Percentiles rank a stretch among this genome's conserved stretches.
These are phyloP conservation scores for Cercophora newfieldiana DNA, from an alignment of 495 filamentous ascomycete species.

Conservation along the genomic window DNA sequence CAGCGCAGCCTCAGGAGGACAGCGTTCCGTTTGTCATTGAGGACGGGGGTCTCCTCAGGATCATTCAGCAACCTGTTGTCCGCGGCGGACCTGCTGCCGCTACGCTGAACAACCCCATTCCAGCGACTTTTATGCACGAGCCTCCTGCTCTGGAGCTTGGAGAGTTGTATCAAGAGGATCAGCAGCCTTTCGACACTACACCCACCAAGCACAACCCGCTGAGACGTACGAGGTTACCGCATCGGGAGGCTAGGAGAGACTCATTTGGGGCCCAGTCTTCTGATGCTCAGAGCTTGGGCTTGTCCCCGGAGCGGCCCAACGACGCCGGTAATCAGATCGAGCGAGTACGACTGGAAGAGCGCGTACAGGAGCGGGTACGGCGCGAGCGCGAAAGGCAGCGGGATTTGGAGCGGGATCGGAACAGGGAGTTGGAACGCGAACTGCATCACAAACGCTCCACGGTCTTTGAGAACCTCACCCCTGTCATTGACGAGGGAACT, in stretches of 20 bases:
- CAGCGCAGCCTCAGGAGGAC: constrained; percentile 19
- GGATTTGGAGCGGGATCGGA: constrained; percentile 23
- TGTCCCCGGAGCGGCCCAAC: constrained; percentile 31
- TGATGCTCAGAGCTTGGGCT: constrained; percentile 23
- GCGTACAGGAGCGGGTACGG: constrained; percentile 26
- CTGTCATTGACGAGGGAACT: constrained; percentile 25
- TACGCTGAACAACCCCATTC: constrained; percentile 10
- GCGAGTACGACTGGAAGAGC: constrained; percentile 29
- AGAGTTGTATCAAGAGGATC: constrained; percentile 28
- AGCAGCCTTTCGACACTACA: constrained; percentile 25
- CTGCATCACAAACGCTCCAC: constrained; percentile 35
- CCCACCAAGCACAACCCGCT: constrained; percentile 30
- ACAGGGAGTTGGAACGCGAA: constrained; percentile 26
- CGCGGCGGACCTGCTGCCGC: constrained; percentile 14
- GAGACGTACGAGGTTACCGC: constrained; percentile 28
- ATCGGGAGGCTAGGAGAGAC: constrained; percentile 27
- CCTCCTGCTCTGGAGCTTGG: constrained; percentile 21
- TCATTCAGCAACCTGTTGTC: constrained; percentile 23
- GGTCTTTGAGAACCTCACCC: constrained; percentile 31
- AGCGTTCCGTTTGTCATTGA: constrained; percentile 35
- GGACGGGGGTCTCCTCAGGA: constrained; percentile 36
- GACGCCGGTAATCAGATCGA: constrained; percentile 29
- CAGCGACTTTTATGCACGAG: constrained; percentile 21
- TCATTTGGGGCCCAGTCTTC: constrained; percentile 28
- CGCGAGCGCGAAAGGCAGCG: constrained; percentile 25